These are phyloP conservation scores for Myotisia sp. DNA, from an alignment of 2,329 filamentous ascomycete species.

Conservation along the genomic window DNA sequence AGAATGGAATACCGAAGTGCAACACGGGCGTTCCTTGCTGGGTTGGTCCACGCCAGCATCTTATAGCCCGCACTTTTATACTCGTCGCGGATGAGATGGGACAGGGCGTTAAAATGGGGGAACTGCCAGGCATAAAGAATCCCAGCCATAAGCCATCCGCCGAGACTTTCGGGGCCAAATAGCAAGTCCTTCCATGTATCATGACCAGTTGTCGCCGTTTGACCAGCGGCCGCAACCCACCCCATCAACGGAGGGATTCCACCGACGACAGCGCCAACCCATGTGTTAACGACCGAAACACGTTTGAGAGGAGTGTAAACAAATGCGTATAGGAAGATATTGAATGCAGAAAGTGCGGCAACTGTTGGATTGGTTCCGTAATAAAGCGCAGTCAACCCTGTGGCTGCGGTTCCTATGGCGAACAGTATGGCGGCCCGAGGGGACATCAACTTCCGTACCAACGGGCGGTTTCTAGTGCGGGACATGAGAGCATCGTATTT, in stretches of 20 bases:
- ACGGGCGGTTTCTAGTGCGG: slow-evolving; percentile 76
- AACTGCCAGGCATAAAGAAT: slow-evolving; percentile 95
- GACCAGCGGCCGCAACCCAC: slow-evolving; percentile 87
- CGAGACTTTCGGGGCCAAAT: slow-evolving; percentile 52
- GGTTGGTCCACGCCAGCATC: slow-evolving; percentile 77
- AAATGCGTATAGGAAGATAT: slow-evolving; percentile 81
- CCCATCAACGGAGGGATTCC: slow-evolving; percentile 95
- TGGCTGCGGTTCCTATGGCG: slow-evolving; percentile 54
- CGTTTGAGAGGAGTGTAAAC: slow-evolving; percentile 89
- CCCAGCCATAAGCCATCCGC: slow-evolving; percentile 77
- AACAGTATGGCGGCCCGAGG: slow-evolving; percentile 60
- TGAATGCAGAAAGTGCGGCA: slow-evolving; percentile 66
- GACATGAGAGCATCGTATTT: slow-evolving; percentile 84
- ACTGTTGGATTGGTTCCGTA: slow-evolving; percentile 90
- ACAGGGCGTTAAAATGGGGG: slow-evolving; percentile 91
- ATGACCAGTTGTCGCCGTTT: slow-evolving; percentile 57
- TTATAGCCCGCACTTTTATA: slow-evolving; percentile 57
- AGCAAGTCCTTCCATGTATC: slow-evolving; percentile 67
- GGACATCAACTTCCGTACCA: slow-evolving; percentile 68
- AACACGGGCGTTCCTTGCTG: slow-evolving; percentile 69
- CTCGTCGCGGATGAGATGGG: slow-evolving; percentile 76
- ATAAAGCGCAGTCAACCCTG: slow-evolving; percentile 61
- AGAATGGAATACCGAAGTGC: slow-evolving; percentile 72
- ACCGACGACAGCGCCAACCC: slow-evolving; percentile 84
- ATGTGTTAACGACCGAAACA: slow-evolving; percentile 75